Evolutionary conservation across 2,329 filamentous ascomycete genomes (phyloP), one percentile per base, ranked within the genome.

Genomic region (Balansia obtecta): DNA sequence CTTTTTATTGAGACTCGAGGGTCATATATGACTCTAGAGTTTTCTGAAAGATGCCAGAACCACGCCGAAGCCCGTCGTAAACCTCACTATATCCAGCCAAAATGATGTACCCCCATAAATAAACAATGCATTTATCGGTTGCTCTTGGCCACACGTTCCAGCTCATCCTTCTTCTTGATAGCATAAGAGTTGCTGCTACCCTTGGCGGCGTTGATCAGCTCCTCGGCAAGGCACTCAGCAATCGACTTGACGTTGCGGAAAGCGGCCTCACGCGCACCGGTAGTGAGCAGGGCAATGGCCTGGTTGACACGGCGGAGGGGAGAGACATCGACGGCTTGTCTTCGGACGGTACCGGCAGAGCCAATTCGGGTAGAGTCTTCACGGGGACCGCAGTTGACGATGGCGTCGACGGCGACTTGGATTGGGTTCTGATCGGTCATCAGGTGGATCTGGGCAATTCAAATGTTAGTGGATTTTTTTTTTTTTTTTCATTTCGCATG

Each of bases 131-230:
- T 90, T 90, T 97, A 98, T 86, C 93, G 88, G 86, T 98, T 98
- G 83, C 83, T 88, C 88, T 98, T 98, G 78, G 93, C 93, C 68
- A 98, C 93, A 93, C 93, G 93, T 86, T 98, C 93, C 79, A 98
- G 77, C 86, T 98, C 94, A 76, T 98, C 93, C 91, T 98, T 98
- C 89, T 98, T 98, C 89, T 98, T 98, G 85, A 98, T 98, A 69
- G 94, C 93, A 75, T 97, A 98, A 64, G 90, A 96, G 89, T 98
- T 98, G 79, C 87, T 94, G 85, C 86, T 94, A 70, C 93, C 93
- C 88, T 98, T 98, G 75, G 94, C 94, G 72, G 94, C 94, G 83
- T 98, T 98, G 86, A 98, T 97, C 73, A 98, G 83, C 85, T 98
- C 93, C 79, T 98, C 94, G 71, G 93, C 93, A 68, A 98, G 80